These are phyloP conservation scores for Crepidotus variabilis DNA, from an alignment of 768 basidiomycete species.

Conservation along the genomic window DNA sequence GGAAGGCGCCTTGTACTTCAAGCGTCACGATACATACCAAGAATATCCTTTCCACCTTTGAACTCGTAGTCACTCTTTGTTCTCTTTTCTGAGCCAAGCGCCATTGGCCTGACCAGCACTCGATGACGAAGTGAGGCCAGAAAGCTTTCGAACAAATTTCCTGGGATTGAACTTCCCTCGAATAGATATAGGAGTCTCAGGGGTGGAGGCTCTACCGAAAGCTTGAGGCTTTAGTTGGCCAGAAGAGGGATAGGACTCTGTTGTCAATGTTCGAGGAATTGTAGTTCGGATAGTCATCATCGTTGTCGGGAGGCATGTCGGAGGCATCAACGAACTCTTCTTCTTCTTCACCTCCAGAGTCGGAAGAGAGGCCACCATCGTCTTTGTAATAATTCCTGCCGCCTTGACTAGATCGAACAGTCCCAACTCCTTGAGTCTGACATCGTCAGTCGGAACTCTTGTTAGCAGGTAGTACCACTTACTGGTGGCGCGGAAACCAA, in stretches of 20 bases:
- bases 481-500: conserved; percentile 79
- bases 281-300: conserved; percentile 18
- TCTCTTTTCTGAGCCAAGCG: conserved; percentile 13
- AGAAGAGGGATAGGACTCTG: neutral
- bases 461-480: conserved; percentile 17
- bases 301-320: conserved; percentile 14
- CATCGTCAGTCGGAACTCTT: neutral
- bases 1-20: conserved; percentile 88
- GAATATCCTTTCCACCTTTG: conserved; percentile 70
- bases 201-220: conserved; percentile 17
- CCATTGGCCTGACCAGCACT: neutral
- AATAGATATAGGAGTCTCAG: conserved; percentile 20
- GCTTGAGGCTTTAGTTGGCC: conserved; percentile 10
- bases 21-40: conserved; percentile 96
- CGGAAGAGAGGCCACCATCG: conserved; percentile 66
- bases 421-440: conserved; percentile 85
- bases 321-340: conserved; percentile 26
- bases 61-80: conserved; percentile 39
- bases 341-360: conserved; percentile 30
- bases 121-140: conserved; percentile 14
- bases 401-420: conserved; percentile 59
- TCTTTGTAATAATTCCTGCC: conserved; percentile 49
- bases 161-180: conserved; percentile 16
- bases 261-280: conserved; percentile 9
- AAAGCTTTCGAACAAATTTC: conserved; percentile 23